phyloP scores from a whole-genome alignment of 2,329 filamentous ascomycete species.

The Aureobasidium sp. region DNA sequence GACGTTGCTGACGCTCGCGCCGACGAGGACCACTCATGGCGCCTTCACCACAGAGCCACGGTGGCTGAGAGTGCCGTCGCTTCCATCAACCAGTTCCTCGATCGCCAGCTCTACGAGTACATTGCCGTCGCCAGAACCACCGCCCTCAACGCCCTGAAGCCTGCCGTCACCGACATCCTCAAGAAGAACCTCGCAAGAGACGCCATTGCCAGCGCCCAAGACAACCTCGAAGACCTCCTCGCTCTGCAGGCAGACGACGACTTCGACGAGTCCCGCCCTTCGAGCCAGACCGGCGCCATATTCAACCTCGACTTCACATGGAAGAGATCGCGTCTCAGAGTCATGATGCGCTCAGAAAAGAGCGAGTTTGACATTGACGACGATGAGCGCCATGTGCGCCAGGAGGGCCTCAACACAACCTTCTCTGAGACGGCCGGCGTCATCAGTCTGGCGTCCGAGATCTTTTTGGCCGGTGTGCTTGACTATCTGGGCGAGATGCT shows the following conservation, averaged over 20 bases:
- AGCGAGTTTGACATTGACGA: constrained; percentile 98
- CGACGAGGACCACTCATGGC: constrained; percentile 52
- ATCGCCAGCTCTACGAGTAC: constrained; percentile 86
- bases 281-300: constrained; percentile 34
- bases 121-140: constrained; percentile 75
- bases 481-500: constrained; percentile 92
- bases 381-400: constrained; percentile 78
- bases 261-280: constrained; percentile 36
- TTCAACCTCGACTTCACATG: constrained; percentile 92
- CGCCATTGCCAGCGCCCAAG: constrained; percentile 72
- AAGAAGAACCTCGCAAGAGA: constrained; percentile 84
- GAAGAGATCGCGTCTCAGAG: constrained; percentile 85
- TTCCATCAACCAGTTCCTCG: constrained; percentile 84
- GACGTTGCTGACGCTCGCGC: constrained; percentile 47
- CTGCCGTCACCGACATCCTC: constrained; percentile 76
- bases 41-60: constrained; percentile 54
- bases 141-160: constrained; percentile 62
- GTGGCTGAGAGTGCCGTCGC: constrained; percentile 64
- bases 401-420: constrained; percentile 61
- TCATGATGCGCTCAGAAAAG: constrained; percentile 96
- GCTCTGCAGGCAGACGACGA: constrained; percentile 67
- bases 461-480: constrained; percentile 89
- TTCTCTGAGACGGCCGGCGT: constrained; percentile 40
- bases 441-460: constrained; percentile 85
- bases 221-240: constrained; percentile 80